Evolutionary conservation across 352 stramenopile genomes (phyloP), one percentile per base, ranked within the genome.

Genomic region (Phytophthora ohioensis): DNA sequence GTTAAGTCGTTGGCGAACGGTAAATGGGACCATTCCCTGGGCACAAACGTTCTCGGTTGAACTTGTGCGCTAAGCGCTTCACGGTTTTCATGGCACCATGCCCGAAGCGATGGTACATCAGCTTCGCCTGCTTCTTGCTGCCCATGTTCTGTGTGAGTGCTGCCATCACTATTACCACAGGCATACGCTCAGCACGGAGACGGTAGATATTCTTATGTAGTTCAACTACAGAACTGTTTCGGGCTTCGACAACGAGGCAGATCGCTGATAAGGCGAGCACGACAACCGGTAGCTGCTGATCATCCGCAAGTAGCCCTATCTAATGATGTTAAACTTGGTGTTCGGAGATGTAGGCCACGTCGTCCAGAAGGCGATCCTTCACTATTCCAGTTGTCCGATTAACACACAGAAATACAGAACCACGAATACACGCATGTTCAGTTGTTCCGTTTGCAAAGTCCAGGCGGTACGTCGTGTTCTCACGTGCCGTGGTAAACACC

Each of bases 191-290:
- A 35, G 32, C 46, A 45, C 48, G 27, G 17, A 67, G 9, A 13
- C 58, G 48, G 5, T 67, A 58, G 1, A 63, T 63, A 30, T 46
- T 55, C 5, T 63, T 31, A 55, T 35, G 35, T 47, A 57, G 35
- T 35, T 55, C 27, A 56, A 58, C 10, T 42, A 15, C 39, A 42
- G 35, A 10, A 32, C 48, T 10, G 10, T 49, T 9, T 49, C 27
- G 1, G 21, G 34, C 31, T 67, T 51, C n/a, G 30, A 17, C 35
- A 57, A 31, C 58, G 2, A 51, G 9, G 58, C 47, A 21, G n/a
- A 39, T n/a, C 10, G 35, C 10, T 41, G 35, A 11, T 7, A 7
- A 7, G 35, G 6, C 35, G 2, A 41, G 35, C 6, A 41, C 21
- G 9, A 58, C 42, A 45, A 55, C 42, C 57, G 46, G 5, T 45